phyloP scores from a whole-genome alignment of 129 eudicot genomes.

The carrot (Daucus carota) region DH1_v3.0 NC_030382.2:13241001-13241500 shows the following conservation, averaged over 20 bases:
- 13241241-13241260: not conserved
- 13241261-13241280: not conserved
- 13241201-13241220: slow-evolving; percentile 86
- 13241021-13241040: not conserved
- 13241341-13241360: not conserved
- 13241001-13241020: slow-evolving; percentile 26
- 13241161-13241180: slow-evolving; percentile 90
- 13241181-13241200: slow-evolving; percentile 84
- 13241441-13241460: slow-evolving; percentile 58
- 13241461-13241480: slow-evolving; percentile 60
- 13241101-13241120: slow-evolving; percentile 98
- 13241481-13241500: slow-evolving; percentile 47
- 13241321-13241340: not conserved
- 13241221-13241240: slow-evolving; percentile 21
- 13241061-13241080: not conserved
- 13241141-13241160: slow-evolving; percentile 72
- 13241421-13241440: slow-evolving; percentile 68
- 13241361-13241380: not conserved
- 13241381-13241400: slow-evolving; percentile 54
- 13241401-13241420: slow-evolving; percentile 49
- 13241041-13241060: not conserved
- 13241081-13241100: slow-evolving; percentile 38
- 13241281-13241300: not conserved
- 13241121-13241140: slow-evolving; percentile 77
- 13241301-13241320: not conserved